Conservation (phyloP, 1,139 yeast genomes). For the Candida tropicalis region DNA sequence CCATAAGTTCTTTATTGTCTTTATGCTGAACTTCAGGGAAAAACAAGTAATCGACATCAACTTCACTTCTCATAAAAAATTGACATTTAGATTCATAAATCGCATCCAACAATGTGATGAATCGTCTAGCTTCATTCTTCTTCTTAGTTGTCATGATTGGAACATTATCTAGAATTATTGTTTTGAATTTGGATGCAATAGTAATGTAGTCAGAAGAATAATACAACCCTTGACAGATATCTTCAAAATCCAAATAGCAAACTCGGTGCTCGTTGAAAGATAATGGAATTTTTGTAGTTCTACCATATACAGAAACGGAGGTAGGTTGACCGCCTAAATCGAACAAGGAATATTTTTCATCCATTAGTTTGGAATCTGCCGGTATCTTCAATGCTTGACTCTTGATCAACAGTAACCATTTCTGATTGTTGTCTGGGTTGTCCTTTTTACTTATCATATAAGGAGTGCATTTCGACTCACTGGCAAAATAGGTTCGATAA, state of each 20-base stretch:
- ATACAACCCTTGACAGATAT: constrained; percentile 59
- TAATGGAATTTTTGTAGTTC: constrained; percentile 51
- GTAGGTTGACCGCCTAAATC: constrained; percentile 29
- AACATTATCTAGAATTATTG: constrained; percentile 60
- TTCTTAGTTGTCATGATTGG: constrained; percentile 59
- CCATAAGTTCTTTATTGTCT: constrained; percentile 20
- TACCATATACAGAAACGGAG: constrained; percentile 55
- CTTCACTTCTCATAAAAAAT: constrained; percentile 53
- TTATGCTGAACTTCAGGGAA: constrained; percentile 51
- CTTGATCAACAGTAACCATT: constrained; percentile 41
- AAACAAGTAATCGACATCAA: constrained; percentile 53
- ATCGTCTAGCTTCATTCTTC: constrained; percentile 70
- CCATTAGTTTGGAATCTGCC: constrained; percentile 15
- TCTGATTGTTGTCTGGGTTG: constrained; percentile 24
- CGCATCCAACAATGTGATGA: constrained; percentile 69
- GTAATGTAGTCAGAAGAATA: constrained; percentile 75
- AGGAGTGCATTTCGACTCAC: constrained; percentile 22
- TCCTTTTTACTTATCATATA: constrained; percentile 34
- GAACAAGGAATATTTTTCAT: constrained; percentile 19
- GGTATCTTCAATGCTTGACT: constrained; percentile 21
- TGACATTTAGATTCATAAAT: constrained; percentile 69
- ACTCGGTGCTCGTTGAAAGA: constrained; percentile 36
- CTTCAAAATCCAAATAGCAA: constrained; percentile 54
- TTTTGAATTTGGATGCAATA: constrained; percentile 58
- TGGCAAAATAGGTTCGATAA: constrained; percentile 50